Conservation (phyloP, 1,284 basidiomycete species). For the Schizophyllum commune region DNA sequence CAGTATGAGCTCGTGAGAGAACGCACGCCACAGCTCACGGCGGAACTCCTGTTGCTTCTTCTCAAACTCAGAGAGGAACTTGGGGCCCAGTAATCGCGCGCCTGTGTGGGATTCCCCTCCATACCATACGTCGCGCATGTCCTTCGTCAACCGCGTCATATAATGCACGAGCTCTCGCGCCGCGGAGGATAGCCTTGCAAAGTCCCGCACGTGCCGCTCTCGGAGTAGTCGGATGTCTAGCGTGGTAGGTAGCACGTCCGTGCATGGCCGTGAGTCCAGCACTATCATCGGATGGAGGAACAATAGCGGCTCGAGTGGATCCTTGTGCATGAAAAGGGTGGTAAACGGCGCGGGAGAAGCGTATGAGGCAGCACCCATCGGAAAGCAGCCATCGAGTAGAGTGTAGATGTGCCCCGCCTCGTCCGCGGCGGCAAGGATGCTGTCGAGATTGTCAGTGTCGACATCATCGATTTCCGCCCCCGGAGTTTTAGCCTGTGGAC, state of each 20-base stretch:
- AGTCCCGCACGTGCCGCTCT: conserved; percentile 48
- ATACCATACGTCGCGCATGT: conserved; percentile 65
- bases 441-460: conserved; percentile 52
- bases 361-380: conserved; percentile 54
- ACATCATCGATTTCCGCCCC: conserved; percentile 37
- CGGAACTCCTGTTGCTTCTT: conserved; percentile 55
- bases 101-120: conserved; percentile 58
- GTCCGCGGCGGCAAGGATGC: conserved; percentile 56
- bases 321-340: conserved; percentile 43
- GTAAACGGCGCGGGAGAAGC: conserved; percentile 22
- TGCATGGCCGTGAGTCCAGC: conserved; percentile 18
- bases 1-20: conserved; percentile 9
- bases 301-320: conserved; percentile 36
- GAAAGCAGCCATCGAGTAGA: conserved; percentile 76
- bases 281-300: conserved; percentile 35
- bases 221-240: conserved; percentile 53
- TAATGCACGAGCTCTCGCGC: conserved; percentile 67
- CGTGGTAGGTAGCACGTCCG: conserved; percentile 37
- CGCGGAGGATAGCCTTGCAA: conserved; percentile 64
- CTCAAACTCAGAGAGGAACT: conserved; percentile 44
- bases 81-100: conserved; percentile 62
- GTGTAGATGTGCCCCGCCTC: conserved; percentile 46
- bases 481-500: conserved; percentile 22
- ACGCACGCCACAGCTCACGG: conserved; percentile 34
- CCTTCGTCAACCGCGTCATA: conserved; percentile 56